phyloP scores from a whole-genome alignment of 2,329 filamentous ascomycete genomes.

The Epichloe bromicola region DNA sequence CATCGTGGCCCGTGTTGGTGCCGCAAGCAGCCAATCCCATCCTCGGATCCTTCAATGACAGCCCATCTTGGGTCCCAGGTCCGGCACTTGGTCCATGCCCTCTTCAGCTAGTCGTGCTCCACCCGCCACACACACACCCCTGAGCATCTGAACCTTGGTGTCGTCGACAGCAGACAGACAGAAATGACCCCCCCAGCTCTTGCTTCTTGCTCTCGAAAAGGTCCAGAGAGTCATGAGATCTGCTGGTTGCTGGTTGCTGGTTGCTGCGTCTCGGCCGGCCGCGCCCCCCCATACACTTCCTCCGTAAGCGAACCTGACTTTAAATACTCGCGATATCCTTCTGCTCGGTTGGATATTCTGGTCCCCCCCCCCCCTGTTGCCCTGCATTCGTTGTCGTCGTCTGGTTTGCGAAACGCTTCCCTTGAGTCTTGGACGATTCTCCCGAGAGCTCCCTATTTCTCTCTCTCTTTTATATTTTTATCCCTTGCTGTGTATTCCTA shows the following conservation, averaged over 20 bases:
- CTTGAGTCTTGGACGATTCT: background rate
- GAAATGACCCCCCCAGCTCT: background rate
- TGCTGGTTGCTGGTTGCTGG: background rate
- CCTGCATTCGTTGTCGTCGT: conserved; percentile 1
- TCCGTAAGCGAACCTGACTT: conserved; percentile 1
- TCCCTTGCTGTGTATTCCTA: background rate
- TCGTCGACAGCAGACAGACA: too few species aligned
- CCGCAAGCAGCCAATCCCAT: background rate
- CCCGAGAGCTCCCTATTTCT: background rate
- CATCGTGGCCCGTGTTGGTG: background rate
- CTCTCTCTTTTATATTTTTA: background rate
- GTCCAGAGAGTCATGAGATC: background rate
- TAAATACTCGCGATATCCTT: conserved; percentile 7
- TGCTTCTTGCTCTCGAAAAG: background rate
- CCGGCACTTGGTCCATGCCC: background rate
- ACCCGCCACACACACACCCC: background rate
- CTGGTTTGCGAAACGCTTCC: background rate
- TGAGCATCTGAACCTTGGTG: too few species aligned
- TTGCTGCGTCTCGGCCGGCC: background rate
- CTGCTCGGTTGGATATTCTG: background rate
- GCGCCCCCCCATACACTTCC: background rate
- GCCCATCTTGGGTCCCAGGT: conserved; percentile 1
- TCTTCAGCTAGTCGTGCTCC: background rate
- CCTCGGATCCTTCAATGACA: background rate
- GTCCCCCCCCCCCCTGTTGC: background rate